Base-by-base conservation (phyloP, 2,329 filamentous ascomycete species). In the Incumbomyces delicatus region DNA sequence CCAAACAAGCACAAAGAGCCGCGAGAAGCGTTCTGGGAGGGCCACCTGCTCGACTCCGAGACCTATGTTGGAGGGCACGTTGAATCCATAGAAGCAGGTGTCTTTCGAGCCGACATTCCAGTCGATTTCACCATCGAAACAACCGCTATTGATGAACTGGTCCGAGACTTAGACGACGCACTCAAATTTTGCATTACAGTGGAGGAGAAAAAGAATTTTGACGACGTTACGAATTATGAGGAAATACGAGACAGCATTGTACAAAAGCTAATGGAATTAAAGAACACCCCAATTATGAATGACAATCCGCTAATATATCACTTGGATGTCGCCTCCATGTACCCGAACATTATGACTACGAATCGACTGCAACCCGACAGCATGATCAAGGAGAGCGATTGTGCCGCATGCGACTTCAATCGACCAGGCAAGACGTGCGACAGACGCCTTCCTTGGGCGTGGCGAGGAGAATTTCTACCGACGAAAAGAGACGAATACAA, bases 321-420 rank as follows among this genome's bases (percentile, higher is more conserved):
- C 74, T 73, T 98, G 68, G 92, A 98, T 61, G 94, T 98, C 49
- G 92, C 92, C 14, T 95, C 92, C 50, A 98, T 98, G 92, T 98
- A 98, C 63, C 92, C 92, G 8, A 98, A 98, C 66, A 98, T 98
- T 64, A 98, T 98, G 94, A 98, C 94, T 1, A 98, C 92, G 1
- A 98, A 98, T 65, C 85, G 92, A 63, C 68, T 98, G 39, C 92
- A 98, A 58, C 92, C 92, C 0, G 92, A 98, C 65, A 96, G 92
- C n/a, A 94, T 98, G 88, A 94, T 98, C 45, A 74, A 90, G 40
- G 94, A 98, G 63, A 87, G 89, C 0, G 87, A 95, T 58, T 98
- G 94, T 60, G 92, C 92, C 2, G 89, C 92, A 10, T 98, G 94
- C 65, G 94, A 98, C 63, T 98, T 98, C 73, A 98, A 98, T 57